Evolutionary conservation across 768 basidiomycete genomes (phyloP).

Genomic region (Cyclocybe cylindracea): DNA sequence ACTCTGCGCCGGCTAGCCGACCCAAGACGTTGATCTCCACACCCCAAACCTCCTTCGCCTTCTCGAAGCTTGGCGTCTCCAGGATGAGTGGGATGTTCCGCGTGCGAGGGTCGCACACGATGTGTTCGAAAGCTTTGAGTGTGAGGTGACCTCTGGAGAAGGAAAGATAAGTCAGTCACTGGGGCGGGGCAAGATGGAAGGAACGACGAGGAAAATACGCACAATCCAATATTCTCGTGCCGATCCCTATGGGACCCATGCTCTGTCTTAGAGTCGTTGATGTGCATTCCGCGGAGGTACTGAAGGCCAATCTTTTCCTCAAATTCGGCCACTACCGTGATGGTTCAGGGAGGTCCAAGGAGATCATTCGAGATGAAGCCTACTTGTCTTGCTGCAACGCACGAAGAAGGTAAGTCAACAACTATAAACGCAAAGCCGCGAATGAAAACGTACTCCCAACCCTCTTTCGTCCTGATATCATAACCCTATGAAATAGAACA

Average conservation of each 20-base stretch:
- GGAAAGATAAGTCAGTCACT: background rate
- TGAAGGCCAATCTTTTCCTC: slow-evolving; percentile 66
- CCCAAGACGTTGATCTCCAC: slow-evolving; percentile 69
- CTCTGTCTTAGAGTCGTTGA: slow-evolving; percentile 79
- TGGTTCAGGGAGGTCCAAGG: background rate
- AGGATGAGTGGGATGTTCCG: slow-evolving; percentile 76
- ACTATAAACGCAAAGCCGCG: background rate
- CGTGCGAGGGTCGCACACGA: slow-evolving; percentile 69
- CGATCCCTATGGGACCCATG: slow-evolving; percentile 70
- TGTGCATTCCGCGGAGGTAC: slow-evolving; percentile 81
- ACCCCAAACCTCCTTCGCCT: slow-evolving; percentile 63
- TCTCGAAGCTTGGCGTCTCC: slow-evolving; percentile 77
- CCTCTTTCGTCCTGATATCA: slow-evolving; percentile 71
- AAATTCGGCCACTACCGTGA: slow-evolving; percentile 56
- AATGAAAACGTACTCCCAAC: slow-evolving; percentile 61
- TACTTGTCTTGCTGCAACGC: slow-evolving; percentile 24
- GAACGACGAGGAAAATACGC: slow-evolving; percentile 25
- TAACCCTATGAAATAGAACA: slow-evolving; percentile 55
- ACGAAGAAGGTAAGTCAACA: slow-evolving; percentile 1
- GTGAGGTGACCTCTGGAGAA: slow-evolving; percentile 63
- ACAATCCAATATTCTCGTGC: slow-evolving; percentile 87
- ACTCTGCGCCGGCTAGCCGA: slow-evolving; percentile 28
- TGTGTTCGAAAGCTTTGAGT: slow-evolving; percentile 59
- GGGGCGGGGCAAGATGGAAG: background rate
- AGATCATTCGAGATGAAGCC: background rate